Base-by-base conservation (phyloP, 78 protist genomes). In the Dictyostelium firmibasis region DNA sequence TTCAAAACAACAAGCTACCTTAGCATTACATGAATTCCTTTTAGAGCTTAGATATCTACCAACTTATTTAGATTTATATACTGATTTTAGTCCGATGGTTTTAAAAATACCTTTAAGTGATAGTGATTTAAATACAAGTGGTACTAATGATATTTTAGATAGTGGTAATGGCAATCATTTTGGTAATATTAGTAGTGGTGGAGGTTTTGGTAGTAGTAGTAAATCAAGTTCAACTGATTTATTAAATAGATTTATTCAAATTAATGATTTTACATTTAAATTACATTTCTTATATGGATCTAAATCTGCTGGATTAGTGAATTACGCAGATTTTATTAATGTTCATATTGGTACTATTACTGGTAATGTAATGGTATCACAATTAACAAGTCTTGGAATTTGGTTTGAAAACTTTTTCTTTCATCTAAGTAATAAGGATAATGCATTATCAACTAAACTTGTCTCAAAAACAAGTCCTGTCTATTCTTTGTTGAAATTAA, bases 241-340 rank as follows among this genome's bases (percentile, higher is more conserved):
- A 16, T 70, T 85, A 13, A 43, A 83, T 23, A 10, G 96, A 41
- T 92, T 77, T 29, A 78, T 92, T 36, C 91, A 92, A 36, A 92
- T 92, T 87, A 85, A 92, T 47, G 91, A 85, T 53, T 85, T 92
- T 18, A 92, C 96, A 62, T 92, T 92, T 20, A 92, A 92, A 69
- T 25, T 84, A 8, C 91, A 92, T 27, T 92, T 85, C 31, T 88
- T 92, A 53, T 92, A 92, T 83, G 96, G 96, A 11, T 89, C 91
- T 11, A 83, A 81, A 70, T 88, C 89, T 0, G n/a, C 20, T 8
- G 91, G 29, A 0, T 33, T 53, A 10, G 79, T 87, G 0, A 92
- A 84, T 82, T 92, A 92, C 67, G 92, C 91, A 14, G 91, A 84
- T 44, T 85, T 92, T 78, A 76, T 85, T 1, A 62, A 85, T 47